Evolutionary conservation across 495 filamentous ascomycete species (phyloP).

Genomic region (Aspergillus heteromorphus): DNA sequence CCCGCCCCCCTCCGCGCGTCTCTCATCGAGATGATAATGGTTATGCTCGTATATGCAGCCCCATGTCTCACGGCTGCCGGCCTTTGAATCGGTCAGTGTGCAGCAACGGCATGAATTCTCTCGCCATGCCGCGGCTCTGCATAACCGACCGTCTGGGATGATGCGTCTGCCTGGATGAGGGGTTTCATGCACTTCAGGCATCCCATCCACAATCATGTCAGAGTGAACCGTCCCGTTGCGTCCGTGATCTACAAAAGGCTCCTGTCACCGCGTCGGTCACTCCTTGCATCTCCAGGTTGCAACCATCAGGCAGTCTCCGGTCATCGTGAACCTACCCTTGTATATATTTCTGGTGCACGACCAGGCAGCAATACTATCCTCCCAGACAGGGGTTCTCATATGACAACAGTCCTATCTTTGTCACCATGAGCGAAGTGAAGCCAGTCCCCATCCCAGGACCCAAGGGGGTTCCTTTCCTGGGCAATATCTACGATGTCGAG

Average conservation of each 20-base stretch:
- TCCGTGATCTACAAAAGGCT: not conserved
- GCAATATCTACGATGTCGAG: slow-evolving; percentile 1
- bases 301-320: not conserved
- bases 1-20: too few relatives aligned
- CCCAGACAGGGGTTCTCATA: not conserved
- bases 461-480: not conserved
- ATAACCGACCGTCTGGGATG: not conserved
- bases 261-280: not conserved
- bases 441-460: slow-evolving; percentile 4
- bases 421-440: not conserved
- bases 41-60: too few relatives aligned
- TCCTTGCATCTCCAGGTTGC: not conserved
- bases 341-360: not conserved
- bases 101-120: not conserved
- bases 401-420: not conserved
- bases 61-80: too few relatives aligned
- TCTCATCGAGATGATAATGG: too few relatives aligned
- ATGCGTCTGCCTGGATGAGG: too few relatives aligned
- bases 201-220: not conserved
- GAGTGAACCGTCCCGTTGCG: not conserved
- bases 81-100: too few relatives aligned
- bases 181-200: not conserved
- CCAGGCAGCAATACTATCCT: not conserved
- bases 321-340: not conserved
- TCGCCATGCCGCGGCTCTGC: not conserved